Evolutionary conservation across 2,329 filamentous ascomycete species (phyloP), one percentile per base, ranked within the genome.

Genomic region (Hypoxylon sp.): DNA sequence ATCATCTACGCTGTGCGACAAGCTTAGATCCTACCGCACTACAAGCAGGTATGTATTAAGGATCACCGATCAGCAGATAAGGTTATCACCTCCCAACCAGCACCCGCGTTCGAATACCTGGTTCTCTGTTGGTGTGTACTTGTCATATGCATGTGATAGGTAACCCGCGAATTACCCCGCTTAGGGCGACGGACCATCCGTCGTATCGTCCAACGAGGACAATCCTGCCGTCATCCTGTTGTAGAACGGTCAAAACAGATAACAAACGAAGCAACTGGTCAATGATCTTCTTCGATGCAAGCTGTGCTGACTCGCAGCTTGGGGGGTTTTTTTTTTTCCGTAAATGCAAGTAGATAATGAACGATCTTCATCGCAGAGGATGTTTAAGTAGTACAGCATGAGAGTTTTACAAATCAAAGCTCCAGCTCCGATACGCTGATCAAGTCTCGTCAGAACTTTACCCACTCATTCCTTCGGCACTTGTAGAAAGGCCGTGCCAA

Each of bases 401-500:
- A 19, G 9, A 4, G 17, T 44, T 44, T 44, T 44, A 44, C 39
- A 44, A 44, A 44, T 44, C 39, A 44, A 17, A 44, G 3, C 9
- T 19, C 14, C 9, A 31, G 5, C 13, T 26, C 55, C 22, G 44
- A 33, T 37, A 31, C 31, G 42, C 11, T 17, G 46, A 44, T n/a
- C 8, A 9, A 19, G 17, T 44, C 24, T 63, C 57, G 24, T 24
- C 35, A 35, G 37, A 44, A 14, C 14, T 59, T n/a, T 29, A 24
- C 52, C 31, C 35, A 24, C n/a, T 6, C n/a, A 2, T 6, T 42
- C 22, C 56, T 44, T 56, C 67, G 60, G 60, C 5, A 17, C 39
- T 65, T 67, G 52, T 60, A 59, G 56, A 65, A 65, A 26, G 31
- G 14, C 64, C 64, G 56, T 33, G 54, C 63, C 42, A 62, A 62